Evolutionary conservation across 441 rosid genomes (phyloP), one percentile per base, ranked within the genome.

Genomic region (Syzygium syzygioides): DNA sequence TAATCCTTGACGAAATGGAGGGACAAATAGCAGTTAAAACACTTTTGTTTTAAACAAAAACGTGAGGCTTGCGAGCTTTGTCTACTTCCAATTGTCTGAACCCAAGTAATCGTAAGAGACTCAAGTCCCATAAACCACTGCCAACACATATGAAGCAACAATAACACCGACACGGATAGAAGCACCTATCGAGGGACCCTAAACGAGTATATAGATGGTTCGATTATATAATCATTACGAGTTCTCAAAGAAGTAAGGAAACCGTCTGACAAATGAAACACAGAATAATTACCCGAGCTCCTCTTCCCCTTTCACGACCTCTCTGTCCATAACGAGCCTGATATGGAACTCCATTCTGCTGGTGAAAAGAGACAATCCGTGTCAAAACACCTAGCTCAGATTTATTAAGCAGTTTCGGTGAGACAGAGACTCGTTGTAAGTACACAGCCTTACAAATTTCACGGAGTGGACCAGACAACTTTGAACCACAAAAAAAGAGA

Each of bases 301-400:
- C 98, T 92, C 98, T 94, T 92, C 98, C 99, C 92, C 98, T 91
- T 89, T 91, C 98, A 34, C 93, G 97, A 79, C 97, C 97, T 87
- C 95, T 92, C 87, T 94, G 93, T 90, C 94, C 96, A 91, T 93
- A 91, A 87, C 87, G 95, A 83, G 89, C 17, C 86, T 93, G 93
- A 88, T 85, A 93, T 48, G 96, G 93, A 91, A 94, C 93, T 85
- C 96, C 98, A 88, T 95, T 95, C 88, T 94, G 94, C 97, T 95
- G 90, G 59, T 71, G 45, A 89, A 79, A 80, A 80, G 86, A 76
- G 60, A 17, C 76, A 32, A n/a, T 76, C 59, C 60, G 0, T 6
- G 48, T 54, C 45, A 76, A 76, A 76, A 76, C 52, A 37, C 83
- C n/a, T 25, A 76, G 52, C 83, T 76, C 52, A 76, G 83, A 41